A percentile compares a stretch with the other conserved stretches of the same genome.
Conservation (phyloP, 306 rosid species). For the Mimosa pudica region DNA sequence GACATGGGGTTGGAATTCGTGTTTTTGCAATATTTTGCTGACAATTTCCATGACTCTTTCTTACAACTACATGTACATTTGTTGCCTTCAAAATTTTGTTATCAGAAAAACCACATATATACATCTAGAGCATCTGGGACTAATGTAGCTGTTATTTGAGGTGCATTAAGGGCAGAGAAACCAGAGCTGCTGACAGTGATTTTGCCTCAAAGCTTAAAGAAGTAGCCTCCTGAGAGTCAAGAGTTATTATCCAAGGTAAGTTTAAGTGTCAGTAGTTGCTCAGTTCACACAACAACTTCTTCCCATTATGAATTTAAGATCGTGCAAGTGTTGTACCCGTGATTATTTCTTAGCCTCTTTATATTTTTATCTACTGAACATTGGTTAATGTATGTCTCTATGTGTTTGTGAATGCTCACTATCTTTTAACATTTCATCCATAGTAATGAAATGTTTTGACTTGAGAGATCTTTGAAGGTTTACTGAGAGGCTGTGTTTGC, state of each 20-base stretch:
- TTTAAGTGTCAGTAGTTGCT: conserved; percentile 18
- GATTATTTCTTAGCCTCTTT: background rate
- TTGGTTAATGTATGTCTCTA: background rate
- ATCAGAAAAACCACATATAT: conserved; percentile 91
- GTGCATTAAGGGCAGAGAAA: conserved; percentile 98
- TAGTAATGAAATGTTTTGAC: background rate
- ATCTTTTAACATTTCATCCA: background rate
- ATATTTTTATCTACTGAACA: background rate
- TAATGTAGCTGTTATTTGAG: conserved; percentile 98
- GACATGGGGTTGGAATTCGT: conserved; percentile 18
- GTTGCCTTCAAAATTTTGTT: conserved; percentile 34
- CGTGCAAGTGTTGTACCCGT: background rate
- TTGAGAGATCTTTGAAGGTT: background rate
- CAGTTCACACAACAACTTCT: background rate
- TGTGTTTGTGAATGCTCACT: background rate
- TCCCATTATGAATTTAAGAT: background rate
- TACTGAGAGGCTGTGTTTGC: background rate
- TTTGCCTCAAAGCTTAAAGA: conserved; percentile 93
- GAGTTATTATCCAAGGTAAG: conserved; percentile 93
- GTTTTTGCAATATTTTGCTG: conserved; percentile 28
- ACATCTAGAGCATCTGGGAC: conserved; percentile 99
- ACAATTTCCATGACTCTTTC: conserved; percentile 1
- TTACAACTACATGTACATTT: conserved; percentile 29
- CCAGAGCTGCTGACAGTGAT: conserved; percentile 97
- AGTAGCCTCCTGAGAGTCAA: conserved; percentile 98